These are phyloP conservation scores for Puccinia coronata DNA, from an alignment of 1,284 basidiomycete genomes.

Conservation along the genomic window DNA sequence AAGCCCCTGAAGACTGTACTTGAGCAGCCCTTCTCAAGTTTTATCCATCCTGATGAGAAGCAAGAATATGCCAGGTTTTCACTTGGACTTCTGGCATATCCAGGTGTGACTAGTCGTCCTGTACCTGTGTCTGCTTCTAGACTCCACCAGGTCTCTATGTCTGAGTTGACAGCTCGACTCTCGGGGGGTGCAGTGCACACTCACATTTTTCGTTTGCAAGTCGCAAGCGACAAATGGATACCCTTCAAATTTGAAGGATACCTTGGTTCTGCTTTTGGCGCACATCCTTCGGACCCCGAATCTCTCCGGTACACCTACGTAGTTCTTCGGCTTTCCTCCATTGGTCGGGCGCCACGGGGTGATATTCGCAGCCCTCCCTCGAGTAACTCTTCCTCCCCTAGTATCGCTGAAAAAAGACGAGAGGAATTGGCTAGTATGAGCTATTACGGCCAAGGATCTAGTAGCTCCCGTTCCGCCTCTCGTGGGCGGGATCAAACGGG, in stretches of 20 bases:
- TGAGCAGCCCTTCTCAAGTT: constrained; percentile 40
- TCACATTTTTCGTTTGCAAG: constrained; percentile 23
- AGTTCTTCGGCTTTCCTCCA: constrained; percentile 19
- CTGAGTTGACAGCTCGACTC: constrained; percentile 31
- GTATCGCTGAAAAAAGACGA: constrained; percentile 9
- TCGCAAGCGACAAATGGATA: not conserved
- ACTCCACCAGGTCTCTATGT: constrained; percentile 28
- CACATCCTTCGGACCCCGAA: constrained; percentile 33
- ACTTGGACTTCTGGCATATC: constrained; percentile 24
- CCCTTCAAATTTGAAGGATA: constrained; percentile 44
- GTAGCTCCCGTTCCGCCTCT: constrained; percentile 23
- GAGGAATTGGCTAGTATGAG: constrained; percentile 9
- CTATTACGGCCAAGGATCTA: constrained; percentile 15
- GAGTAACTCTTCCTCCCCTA: constrained; percentile 14
- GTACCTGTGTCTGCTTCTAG: constrained; percentile 34
- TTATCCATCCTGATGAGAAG: constrained; percentile 37
- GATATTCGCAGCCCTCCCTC: constrained; percentile 8
- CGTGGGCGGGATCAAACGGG: constrained; percentile 1
- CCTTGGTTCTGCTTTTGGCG: constrained; percentile 41
- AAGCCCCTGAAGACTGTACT: constrained; percentile 29
- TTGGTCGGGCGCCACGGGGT: not conserved
- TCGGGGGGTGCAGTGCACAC: constrained; percentile 25
- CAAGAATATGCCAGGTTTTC: constrained; percentile 34
- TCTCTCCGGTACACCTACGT: constrained; percentile 35
- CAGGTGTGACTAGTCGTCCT: constrained; percentile 37